Conservation (phyloP, 2,329 filamentous ascomycete genomes). For the Fusarium sp. region DNA sequence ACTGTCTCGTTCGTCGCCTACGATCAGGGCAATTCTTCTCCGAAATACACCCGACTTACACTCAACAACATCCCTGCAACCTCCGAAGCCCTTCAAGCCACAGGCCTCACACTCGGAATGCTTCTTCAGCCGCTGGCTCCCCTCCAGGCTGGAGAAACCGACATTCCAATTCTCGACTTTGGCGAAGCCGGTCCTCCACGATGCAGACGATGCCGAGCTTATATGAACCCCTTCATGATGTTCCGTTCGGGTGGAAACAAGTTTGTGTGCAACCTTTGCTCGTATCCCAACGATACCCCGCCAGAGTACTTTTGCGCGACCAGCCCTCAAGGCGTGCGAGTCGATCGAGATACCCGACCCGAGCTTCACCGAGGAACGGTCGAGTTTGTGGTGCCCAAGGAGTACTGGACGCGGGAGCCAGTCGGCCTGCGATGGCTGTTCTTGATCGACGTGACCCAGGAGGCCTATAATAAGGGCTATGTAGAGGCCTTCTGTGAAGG, state of each 20-base stretch:
- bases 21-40: constrained; percentile 96
- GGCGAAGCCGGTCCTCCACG: constrained; percentile 90
- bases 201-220: constrained; percentile 91
- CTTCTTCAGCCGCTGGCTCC: constrained; percentile 89
- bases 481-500: constrained; percentile 91
- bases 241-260: constrained; percentile 95
- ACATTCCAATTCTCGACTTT: constrained; percentile 94
- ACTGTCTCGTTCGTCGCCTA: constrained; percentile 91
- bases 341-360: constrained; percentile 89
- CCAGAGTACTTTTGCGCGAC: constrained; percentile 94
- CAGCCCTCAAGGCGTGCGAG: constrained; percentile 85
- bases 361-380: constrained; percentile 93
- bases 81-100: constrained; percentile 81
- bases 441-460: constrained; percentile 91
- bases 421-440: constrained; percentile 91
- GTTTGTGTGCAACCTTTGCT: constrained; percentile 98
- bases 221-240: constrained; percentile 99
- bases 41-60: constrained; percentile 91
- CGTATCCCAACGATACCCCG: constrained; percentile 93
- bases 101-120: constrained; percentile 87
- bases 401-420: constrained; percentile 97
- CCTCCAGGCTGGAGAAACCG: constrained; percentile 84
- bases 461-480: constrained; percentile 91
- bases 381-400: constrained; percentile 96
- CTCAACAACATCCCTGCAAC: constrained; percentile 93